A percentile compares a stretch with the other conserved stretches of the same genome.
These are phyloP conservation scores for Stephanodiscus triporus DNA, from an alignment of 108 stramenopile genomes.

Conservation along the genomic window DNA sequence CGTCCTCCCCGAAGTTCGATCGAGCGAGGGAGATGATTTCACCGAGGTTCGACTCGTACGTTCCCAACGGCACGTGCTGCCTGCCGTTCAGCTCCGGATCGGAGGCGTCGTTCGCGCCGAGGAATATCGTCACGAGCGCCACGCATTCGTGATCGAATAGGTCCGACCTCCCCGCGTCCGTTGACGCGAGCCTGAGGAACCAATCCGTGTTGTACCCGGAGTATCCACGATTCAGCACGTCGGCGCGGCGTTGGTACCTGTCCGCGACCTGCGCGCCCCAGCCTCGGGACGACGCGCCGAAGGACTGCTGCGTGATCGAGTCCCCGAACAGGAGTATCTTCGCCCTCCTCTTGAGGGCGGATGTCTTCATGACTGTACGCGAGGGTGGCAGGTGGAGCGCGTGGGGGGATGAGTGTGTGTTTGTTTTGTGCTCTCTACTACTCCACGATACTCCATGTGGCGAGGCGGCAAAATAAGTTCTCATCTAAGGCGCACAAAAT, in stretches of 20 bases:
- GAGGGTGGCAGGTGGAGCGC: too few species aligned
- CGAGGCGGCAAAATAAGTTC: too few species aligned
- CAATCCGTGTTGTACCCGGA: constrained; percentile 74
- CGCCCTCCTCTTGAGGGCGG: constrained; percentile 20
- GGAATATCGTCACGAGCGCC: constrained; percentile 61
- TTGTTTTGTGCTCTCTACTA: too few species aligned
- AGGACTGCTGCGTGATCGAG: constrained; percentile 67
- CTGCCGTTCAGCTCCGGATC: constrained; percentile 49
- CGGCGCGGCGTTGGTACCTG: constrained; percentile 62
- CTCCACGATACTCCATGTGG: too few species aligned
- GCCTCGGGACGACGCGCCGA: constrained; percentile 54
- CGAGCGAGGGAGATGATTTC: constrained; percentile 43
- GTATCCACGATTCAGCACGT: constrained; percentile 76
- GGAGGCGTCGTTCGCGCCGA: constrained; percentile 77
- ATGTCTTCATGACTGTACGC: too few species aligned
- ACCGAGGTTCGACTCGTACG: constrained; percentile 55
- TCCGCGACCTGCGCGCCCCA: constrained; percentile 64
- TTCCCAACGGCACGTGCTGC: constrained; percentile 66
- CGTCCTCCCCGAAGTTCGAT: constrained; percentile 29
- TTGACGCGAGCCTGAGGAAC: constrained; percentile 29
- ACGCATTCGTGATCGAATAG: constrained; percentile 28
- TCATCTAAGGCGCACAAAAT: too few species aligned
- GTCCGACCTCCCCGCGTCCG: constrained; percentile 32
- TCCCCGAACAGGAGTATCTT: constrained; percentile 74
- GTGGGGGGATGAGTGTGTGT: too few species aligned